These are phyloP conservation scores for Tetrahymena thermophila DNA, from an alignment of 73 alveolate genomes.

Conservation along the genomic window DNA sequence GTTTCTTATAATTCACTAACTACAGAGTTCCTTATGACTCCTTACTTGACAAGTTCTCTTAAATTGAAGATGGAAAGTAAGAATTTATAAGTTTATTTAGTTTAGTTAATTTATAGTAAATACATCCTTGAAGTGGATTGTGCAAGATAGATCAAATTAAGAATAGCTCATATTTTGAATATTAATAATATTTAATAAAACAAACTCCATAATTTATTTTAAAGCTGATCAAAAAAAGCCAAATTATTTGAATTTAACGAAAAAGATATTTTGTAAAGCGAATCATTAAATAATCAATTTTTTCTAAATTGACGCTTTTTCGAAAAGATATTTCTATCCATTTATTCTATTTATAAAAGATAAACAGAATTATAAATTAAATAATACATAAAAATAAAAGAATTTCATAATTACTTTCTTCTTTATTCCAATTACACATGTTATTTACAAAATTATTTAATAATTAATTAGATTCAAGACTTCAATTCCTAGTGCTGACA, in stretches of 20 bases:
- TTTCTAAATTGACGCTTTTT: not conserved
- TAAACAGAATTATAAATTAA: too few species aligned
- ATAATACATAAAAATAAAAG: not conserved
- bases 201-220: too few species aligned
- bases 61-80: conserved; percentile 58
- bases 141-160: not conserved
- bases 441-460: not conserved
- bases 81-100: conserved; percentile 39
- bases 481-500: conserved; percentile 41
- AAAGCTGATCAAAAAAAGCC: too few species aligned
- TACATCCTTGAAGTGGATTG: not conserved
- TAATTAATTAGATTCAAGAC: not conserved
- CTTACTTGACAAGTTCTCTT: conserved; percentile 58
- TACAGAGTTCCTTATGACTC: conserved; percentile 62
- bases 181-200: too few species aligned
- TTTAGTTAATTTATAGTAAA: not conserved
- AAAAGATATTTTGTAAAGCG: not conserved
- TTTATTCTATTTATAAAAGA: not conserved
- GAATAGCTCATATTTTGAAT: too few species aligned
- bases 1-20: conserved; percentile 61
- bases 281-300: too few species aligned
- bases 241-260: too few species aligned
- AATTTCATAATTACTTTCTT: not conserved
- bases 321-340: not conserved
- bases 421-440: not conserved